Base-by-base conservation (phyloP, 129 eudicot species). In the Tagetes erecta region DNA sequence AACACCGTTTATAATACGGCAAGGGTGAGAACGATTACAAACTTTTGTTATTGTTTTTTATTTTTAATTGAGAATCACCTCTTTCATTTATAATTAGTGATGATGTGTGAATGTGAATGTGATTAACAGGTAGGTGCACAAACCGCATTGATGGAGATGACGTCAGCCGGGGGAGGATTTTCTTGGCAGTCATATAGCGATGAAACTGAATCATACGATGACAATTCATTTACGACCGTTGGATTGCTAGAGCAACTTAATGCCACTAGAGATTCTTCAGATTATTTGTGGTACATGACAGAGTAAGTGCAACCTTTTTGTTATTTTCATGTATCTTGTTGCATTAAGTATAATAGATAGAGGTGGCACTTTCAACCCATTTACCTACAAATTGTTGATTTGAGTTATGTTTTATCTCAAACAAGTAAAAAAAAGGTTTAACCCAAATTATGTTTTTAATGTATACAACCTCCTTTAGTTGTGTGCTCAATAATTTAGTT, bases 251-350 rank as follows among this genome's bases (percentile, higher is more conserved):
- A 93, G 79, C 98, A 93, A 70, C 42, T 86, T 49, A 83, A 83
- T 80, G 82, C 90, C 31, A 93, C 98, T 31, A 83, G 97, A 77
- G 98, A 93, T 76, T 60, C 86, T 58, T 86, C 96, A 1, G 98
- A 93, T 81, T 93, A 93, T 80, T 65, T 93, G 80, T 93, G 98
- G 98, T 93, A 93, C 86, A 76, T 88, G 79, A 90, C 98, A 78
- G 89, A 90, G 98, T 93, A 80, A 82, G 98, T 76, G 42, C 40
- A 63, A 75, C 50, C 1, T 8, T 46, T 63, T 59, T 20, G 8
- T 30, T 33, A 5, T 79, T 27, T 42, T 27, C 51, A 45, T 31
- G 39, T 42, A 50, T 6, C 38, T 35, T 71, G 41, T 41, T 70
- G 38, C 37, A 33, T 41, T 33, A 42, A 3, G 11, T 37, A 47